Base-by-base conservation (phyloP, 1,139 yeast genomes). In the Geotrichum macrosporum region DNA sequence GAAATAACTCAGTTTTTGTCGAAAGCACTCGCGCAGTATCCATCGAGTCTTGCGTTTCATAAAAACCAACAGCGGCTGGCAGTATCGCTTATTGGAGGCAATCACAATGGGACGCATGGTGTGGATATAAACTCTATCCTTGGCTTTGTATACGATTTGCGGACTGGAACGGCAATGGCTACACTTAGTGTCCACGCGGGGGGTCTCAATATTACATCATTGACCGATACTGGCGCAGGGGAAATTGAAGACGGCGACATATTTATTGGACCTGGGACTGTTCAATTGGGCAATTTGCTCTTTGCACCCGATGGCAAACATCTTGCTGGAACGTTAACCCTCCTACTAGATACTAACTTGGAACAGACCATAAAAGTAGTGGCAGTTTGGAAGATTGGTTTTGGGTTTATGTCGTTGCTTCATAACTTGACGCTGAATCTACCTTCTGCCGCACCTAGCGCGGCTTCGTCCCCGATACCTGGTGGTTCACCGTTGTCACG, bases 51-150 rank as follows among this genome's bases (percentile, higher is more conserved):
- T 24, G 54, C 57, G 18, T 60, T 60, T 46, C 61, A 60, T 47
- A 59, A 57, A 45, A 50, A 48, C 10, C 61, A 56, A 41, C 63
- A 60, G 44, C 46, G 58, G 27, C 52, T 60, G 12, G 63, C 62
- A n/a, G 54, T 59, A 1, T 48, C 57, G 5, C 20, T 47, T 9
- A 30, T 20, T 13, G 31, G 32, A 15, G n/a, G n/a, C n/a, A 26
- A 9, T 22, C 41, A 13, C 41, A 15, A 18, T 21, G 15, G 22
- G 13, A 8, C 6, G 13, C 36, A 53, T 12, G 46, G 44, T 12
- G 10, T 37, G 9, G 41, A 19, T 15, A 24, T 30, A 19, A 37
- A 32, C 13, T 13, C 36, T 12, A 41, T 58, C 6, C 41, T 55
- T 18, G 62, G 56, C 3, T 41, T 57, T 22, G 58, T 58, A 22